Percentiles rank a stretch among this genome's conserved stretches.
phyloP scores from a whole-genome alignment of 805 yeast genomes.

The Allodekkera sacchari region DNA sequence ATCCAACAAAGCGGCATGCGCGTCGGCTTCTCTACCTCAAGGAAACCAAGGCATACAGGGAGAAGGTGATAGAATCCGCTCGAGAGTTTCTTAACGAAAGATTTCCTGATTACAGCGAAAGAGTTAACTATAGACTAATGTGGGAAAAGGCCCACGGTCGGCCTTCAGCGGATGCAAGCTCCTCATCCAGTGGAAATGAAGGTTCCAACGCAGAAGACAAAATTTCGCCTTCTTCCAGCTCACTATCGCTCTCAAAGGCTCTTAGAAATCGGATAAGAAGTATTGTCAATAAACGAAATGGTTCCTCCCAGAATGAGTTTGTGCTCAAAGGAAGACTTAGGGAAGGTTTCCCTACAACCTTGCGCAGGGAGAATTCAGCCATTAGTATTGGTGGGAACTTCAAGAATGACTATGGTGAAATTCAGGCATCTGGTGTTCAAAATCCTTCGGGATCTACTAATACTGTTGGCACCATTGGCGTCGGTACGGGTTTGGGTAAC shows the following conservation, averaged over 20 bases:
- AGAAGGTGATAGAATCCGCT: conserved; percentile 21
- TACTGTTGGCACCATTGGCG: conserved; percentile 15
- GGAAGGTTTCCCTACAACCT: not conserved
- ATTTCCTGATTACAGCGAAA: conserved; percentile 14
- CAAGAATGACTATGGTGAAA: conserved; percentile 39
- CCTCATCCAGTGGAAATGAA: too few relatives aligned
- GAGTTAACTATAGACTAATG: conserved; percentile 12
- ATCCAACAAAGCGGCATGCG: conserved; percentile 18
- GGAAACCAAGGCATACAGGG: conserved; percentile 25
- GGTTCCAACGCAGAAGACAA: too few relatives aligned
- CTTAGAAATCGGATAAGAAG: too few relatives aligned
- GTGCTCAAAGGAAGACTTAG: too few relatives aligned
- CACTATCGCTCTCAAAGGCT: too few relatives aligned
- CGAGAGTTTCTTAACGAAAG: conserved; percentile 7
- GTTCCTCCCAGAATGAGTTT: too few relatives aligned
- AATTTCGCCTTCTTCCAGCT: too few relatives aligned
- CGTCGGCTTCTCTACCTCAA: conserved; percentile 23
- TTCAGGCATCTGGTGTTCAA: conserved; percentile 53
- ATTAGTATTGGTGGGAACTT: conserved; percentile 12
- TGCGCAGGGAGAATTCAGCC: conserved; percentile 3
- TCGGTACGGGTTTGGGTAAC: conserved; percentile 33
- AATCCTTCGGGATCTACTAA: conserved; percentile 27
- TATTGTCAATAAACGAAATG: too few relatives aligned
- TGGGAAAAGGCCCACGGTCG: conserved; percentile 17
- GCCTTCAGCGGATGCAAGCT: too few relatives aligned